Evolutionary conservation across 2,329 filamentous ascomycete species (phyloP).

Genomic region (Pestalotiopsis sp.): DNA sequence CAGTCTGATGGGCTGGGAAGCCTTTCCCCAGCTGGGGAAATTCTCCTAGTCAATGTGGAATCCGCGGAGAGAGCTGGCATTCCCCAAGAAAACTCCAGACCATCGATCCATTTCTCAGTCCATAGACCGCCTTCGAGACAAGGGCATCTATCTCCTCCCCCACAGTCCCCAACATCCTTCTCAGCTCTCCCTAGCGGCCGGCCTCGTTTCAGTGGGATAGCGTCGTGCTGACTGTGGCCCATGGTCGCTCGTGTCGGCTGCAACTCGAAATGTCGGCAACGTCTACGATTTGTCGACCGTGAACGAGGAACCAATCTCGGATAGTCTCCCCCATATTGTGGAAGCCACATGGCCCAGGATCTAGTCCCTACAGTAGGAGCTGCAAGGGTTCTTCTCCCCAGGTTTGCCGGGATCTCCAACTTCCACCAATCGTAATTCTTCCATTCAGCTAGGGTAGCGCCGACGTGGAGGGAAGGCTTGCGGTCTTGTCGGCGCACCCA

Average conservation of each 20-base stretch:
- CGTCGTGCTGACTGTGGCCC: not conserved
- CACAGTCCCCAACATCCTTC: not conserved
- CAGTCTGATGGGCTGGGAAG: not conserved
- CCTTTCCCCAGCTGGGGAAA: constrained; percentile 2
- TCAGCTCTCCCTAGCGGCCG: not conserved
- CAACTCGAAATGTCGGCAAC: not conserved
- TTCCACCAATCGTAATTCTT: constrained; percentile 17
- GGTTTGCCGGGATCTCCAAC: not conserved
- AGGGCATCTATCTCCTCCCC: not conserved
- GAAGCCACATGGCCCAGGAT: not conserved
- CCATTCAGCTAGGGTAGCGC: not conserved
- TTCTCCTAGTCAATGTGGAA: not conserved
- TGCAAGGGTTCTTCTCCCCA: not conserved
- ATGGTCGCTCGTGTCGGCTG: not conserved
- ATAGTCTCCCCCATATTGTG: not conserved
- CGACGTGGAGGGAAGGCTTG: not conserved
- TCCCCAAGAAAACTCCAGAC: not conserved
- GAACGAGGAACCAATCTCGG: constrained; percentile 9
- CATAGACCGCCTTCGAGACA: not conserved
- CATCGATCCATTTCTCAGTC: not conserved
- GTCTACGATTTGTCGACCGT: not conserved
- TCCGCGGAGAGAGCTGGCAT: not conserved
- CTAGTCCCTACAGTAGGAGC: not conserved
- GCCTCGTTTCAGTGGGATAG: constrained; percentile 3
- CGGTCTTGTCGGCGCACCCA: not conserved